Percentiles rank a stretch among this genome's conserved stretches.
Evolutionary conservation across 2,329 filamentous ascomycete species (phyloP).

Genomic region (Gnomoniopsis sp.): DNA sequence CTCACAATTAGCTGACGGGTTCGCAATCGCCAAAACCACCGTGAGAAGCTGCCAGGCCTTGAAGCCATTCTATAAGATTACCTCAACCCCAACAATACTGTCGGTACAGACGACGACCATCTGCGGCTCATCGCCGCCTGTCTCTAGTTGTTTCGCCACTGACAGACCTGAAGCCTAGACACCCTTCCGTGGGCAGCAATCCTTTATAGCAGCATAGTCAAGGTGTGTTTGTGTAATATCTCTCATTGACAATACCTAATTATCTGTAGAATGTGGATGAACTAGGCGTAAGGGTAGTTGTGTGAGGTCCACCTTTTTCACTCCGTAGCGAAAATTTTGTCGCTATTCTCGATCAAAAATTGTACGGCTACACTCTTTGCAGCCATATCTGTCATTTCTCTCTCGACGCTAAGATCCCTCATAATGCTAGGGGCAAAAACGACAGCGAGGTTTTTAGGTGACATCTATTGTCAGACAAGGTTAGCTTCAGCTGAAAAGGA

Average conservation of each 20-base stretch:
- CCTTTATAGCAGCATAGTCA: too few species aligned
- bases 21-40: neutral
- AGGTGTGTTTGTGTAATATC: neutral
- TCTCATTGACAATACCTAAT: neutral
- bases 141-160: conserved; percentile 18
- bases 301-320: neutral
- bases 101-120: conserved; percentile 3
- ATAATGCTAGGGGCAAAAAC: conserved; percentile 98
- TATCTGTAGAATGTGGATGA: neutral
- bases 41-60: conserved; percentile 14
- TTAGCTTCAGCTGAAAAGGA: conserved; percentile 4
- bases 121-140: conserved; percentile 16
- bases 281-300: neutral
- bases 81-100: neutral
- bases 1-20: conserved; percentile 1
- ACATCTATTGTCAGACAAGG: conserved; percentile 63
- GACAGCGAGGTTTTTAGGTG: conserved; percentile 89
- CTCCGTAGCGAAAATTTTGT: conserved; percentile 67
- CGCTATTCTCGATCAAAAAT: conserved; percentile 87
- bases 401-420: conserved; percentile 82
- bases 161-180: too few species aligned
- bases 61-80: conserved; percentile 16
- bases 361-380: conserved; percentile 89
- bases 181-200: too few species aligned
- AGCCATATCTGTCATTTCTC: conserved; percentile 95